phyloP scores from a whole-genome alignment of 2,329 filamentous ascomycete species.

The Talaromyces sp. region DNA sequence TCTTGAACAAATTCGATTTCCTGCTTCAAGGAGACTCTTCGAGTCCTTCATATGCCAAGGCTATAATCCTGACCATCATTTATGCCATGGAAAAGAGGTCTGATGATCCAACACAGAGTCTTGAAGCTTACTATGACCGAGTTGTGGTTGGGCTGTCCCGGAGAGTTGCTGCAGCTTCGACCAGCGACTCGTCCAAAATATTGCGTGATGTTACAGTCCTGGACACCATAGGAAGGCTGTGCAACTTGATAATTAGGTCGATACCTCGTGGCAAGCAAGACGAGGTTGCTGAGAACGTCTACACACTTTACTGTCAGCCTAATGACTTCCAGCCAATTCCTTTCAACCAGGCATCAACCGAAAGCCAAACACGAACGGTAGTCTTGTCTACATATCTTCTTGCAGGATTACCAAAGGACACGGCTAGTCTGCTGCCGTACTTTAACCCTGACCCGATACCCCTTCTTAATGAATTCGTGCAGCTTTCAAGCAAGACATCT shows the following conservation, averaged over 20 bases:
- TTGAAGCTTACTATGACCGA: constrained; percentile 46
- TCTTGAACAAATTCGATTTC: constrained; percentile 59
- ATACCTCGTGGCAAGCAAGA: constrained; percentile 50
- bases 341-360: constrained; percentile 24
- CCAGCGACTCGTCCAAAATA: constrained; percentile 28
- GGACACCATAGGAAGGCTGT: constrained; percentile 57
- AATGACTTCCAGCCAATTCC: constrained; percentile 31
- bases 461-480: constrained; percentile 32
- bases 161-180: constrained; percentile 32
- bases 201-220: constrained; percentile 50
- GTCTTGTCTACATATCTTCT: constrained; percentile 55
- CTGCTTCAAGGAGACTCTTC: constrained; percentile 45
- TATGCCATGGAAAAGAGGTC: constrained; percentile 55
- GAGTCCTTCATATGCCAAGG: constrained; percentile 51
- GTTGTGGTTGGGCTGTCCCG: constrained; percentile 44
- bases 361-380: constrained; percentile 42
- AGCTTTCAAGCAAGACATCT: constrained; percentile 24
- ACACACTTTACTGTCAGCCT: constrained; percentile 42
- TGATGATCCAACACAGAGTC: constrained; percentile 36
- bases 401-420: constrained; percentile 45
- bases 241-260: constrained; percentile 54
- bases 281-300: constrained; percentile 49
- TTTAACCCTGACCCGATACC: constrained; percentile 22
- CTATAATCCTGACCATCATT: constrained; percentile 56
- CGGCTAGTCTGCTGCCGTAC: constrained; percentile 23